Evolutionary conservation across 2,329 filamentous ascomycete genomes (phyloP).

Genomic region (Cytospora paraplurivora): DNA sequence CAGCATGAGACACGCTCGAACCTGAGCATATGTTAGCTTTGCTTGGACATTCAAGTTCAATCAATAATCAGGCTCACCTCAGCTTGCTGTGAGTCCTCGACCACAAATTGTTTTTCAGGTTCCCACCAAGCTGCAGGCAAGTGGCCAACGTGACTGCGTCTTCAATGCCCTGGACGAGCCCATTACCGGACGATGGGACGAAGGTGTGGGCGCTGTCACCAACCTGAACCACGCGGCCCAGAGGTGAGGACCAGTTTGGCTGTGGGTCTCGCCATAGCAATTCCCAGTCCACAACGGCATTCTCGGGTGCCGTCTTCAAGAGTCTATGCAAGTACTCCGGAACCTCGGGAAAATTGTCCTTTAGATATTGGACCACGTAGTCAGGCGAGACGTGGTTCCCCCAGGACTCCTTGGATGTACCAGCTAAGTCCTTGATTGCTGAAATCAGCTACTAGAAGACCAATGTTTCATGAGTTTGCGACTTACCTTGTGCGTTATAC

Average conservation of each 20-base stretch:
- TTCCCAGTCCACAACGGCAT: slow-evolving; percentile 35
- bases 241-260: slow-evolving; percentile 38
- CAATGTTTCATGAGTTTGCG: not conserved
- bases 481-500: slow-evolving; percentile 19
- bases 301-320: slow-evolving; percentile 25
- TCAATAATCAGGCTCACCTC: not conserved
- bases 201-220: slow-evolving; percentile 46
- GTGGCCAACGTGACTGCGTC: slow-evolving; percentile 43
- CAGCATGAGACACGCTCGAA: slow-evolving; percentile 30
- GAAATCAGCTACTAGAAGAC: slow-evolving; percentile 49
- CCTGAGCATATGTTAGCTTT: not conserved
- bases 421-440: slow-evolving; percentile 52
- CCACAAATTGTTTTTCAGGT: slow-evolving; percentile 38
- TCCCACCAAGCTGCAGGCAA: slow-evolving; percentile 46
- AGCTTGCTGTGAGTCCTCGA: slow-evolving; percentile 17
- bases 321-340: slow-evolving; percentile 43
- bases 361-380: slow-evolving; percentile 46
- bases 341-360: slow-evolving; percentile 45
- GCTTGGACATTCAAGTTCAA: not conserved
- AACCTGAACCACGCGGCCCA: slow-evolving; percentile 40
- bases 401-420: slow-evolving; percentile 51
- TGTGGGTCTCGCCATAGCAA: slow-evolving; percentile 36
- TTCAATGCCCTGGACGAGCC: slow-evolving; percentile 45
- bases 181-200: slow-evolving; percentile 43
- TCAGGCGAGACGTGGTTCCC: slow-evolving; percentile 46